Conservation (phyloP, 2,329 filamentous ascomycete genomes). For the Xylariales sp. region DNA sequence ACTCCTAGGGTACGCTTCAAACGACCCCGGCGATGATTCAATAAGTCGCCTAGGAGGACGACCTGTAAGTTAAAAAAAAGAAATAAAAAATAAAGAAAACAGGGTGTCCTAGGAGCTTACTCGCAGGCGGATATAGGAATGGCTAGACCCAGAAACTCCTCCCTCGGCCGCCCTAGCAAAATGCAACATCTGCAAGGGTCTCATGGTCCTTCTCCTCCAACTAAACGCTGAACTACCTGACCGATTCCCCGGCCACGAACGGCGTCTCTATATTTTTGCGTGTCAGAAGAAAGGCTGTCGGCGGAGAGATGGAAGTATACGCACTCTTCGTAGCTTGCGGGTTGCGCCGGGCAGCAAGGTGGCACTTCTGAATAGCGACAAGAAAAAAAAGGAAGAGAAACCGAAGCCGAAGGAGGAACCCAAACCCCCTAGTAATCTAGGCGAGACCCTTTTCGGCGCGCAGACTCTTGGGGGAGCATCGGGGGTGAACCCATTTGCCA, state of each 20-base stretch:
- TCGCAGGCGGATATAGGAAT: constrained; percentile 68
- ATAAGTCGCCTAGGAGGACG: constrained; percentile 89
- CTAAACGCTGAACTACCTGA: constrained; percentile 91
- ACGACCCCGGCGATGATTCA: constrained; percentile 81
- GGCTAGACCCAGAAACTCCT: constrained; percentile 78
- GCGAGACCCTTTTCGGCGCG: constrained; percentile 77
- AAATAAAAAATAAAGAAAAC: neutral
- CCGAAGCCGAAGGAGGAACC: constrained; percentile 50
- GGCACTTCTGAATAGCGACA: constrained; percentile 48
- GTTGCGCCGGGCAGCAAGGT: constrained; percentile 51
- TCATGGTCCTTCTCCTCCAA: constrained; percentile 88
- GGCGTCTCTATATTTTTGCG: constrained; percentile 86
- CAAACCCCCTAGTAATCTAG: constrained; percentile 61
- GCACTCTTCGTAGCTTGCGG: constrained; percentile 77
- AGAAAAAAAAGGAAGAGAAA: constrained; percentile 52
- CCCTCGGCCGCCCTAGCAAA: constrained; percentile 82
- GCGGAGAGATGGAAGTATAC: constrained; percentile 83
- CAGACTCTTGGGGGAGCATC: constrained; percentile 57
- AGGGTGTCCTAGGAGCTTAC: constrained; percentile 36
- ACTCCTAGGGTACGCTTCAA: constrained; percentile 87
- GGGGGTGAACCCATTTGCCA: constrained; percentile 71
- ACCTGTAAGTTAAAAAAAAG: constrained; percentile 71
- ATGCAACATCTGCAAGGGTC: constrained; percentile 86
- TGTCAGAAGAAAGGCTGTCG: constrained; percentile 84
- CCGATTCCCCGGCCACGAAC: constrained; percentile 85